Conservation (phyloP, 352 stramenopile species). For the Globisporangium nodosum region DNA sequence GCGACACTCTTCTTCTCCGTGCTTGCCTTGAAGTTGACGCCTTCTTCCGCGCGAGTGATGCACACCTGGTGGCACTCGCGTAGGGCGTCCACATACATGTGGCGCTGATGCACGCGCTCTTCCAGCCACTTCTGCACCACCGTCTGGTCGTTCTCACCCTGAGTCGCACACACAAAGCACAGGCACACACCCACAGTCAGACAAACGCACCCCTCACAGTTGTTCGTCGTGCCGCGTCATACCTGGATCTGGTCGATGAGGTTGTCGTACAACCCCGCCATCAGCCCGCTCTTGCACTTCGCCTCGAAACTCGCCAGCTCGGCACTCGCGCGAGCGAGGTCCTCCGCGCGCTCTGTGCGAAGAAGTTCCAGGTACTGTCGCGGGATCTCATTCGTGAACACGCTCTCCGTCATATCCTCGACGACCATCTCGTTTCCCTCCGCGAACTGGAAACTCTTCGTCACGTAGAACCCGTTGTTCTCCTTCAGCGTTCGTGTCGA, state of each 20-base stretch:
- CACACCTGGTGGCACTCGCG: slow-evolving; percentile 68
- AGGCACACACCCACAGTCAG: background rate
- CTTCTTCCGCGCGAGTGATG: slow-evolving; percentile 57
- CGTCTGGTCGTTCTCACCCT: slow-evolving; percentile 68
- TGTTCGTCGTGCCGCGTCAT: background rate
- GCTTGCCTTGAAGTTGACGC: slow-evolving; percentile 77
- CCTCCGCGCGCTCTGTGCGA: slow-evolving; percentile 40
- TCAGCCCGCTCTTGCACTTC: slow-evolving; percentile 56
- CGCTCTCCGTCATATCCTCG: slow-evolving; percentile 77
- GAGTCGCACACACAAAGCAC: background rate
- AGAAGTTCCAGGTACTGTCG: slow-evolving; percentile 72
- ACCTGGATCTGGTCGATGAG: slow-evolving; percentile 82
- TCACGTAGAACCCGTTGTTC: slow-evolving; percentile 70
- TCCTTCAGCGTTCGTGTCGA: slow-evolving; percentile 69
- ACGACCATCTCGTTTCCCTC: slow-evolving; percentile 71
- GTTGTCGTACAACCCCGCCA: slow-evolving; percentile 68
- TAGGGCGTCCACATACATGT: slow-evolving; percentile 62
- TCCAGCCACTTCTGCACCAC: slow-evolving; percentile 71
- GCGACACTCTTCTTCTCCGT: slow-evolving; percentile 77
- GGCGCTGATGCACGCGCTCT: slow-evolving; percentile 58
- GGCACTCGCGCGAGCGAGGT: slow-evolving; percentile 42
- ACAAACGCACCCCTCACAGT: background rate
- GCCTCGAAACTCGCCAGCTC: slow-evolving; percentile 56
- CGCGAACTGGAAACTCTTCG: slow-evolving; percentile 78
- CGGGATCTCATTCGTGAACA: slow-evolving; percentile 78